Base-by-base conservation (phyloP, 2,329 filamentous ascomycete genomes). In the Apiospora malaysiana region DNA sequence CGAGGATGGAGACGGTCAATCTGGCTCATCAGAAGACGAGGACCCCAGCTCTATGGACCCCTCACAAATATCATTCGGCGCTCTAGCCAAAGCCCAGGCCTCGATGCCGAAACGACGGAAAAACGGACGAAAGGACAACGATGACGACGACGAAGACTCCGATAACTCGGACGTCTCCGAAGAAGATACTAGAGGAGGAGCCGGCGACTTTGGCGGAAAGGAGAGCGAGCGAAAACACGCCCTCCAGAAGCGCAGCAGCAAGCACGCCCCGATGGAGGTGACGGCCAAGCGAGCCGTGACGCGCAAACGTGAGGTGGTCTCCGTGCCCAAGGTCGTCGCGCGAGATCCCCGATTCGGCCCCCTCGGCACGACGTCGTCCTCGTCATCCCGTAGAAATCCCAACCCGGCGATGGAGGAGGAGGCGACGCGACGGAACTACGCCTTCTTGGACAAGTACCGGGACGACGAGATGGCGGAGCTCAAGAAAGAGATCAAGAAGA, bases 281-380 rank as follows among this genome's bases (percentile, higher is more conserved):
- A 91, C 94, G 1, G 94, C 92, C 80, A 97, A 95, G 82, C 89
- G 90, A 67, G 92, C 93, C 68, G 96, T 99, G 32, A 91, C 92
- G 1, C 92, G 96, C 70, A 91, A 89, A 77, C 93, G 95, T 68
- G 90, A 91, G 70, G 91, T 96, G 23, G 85, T 97, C 4, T 82
- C 83, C 8, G 82, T 86, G 18, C 86, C 88, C 71, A 93, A 93
- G 78, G 83, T 87, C 1, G 81, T 85, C 56, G 76, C 86, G 25
- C 92, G 95, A 70, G 96, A 99, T 81, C 96, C 96, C 23, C 92
- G 96, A 68, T 99, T 99, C 83, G 94, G 96, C 73, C 87, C 91
- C 0, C 80, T 91, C 16, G 81, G 86, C 49, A 80, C 51, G 32
- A n/a, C 23, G 6, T 25, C 32, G 27, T 18, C 23, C 9, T 42